Evolutionary conservation across 2,329 filamentous ascomycete genomes (phyloP), one percentile per base, ranked within the genome.

Genomic region (Cytospora mali): DNA sequence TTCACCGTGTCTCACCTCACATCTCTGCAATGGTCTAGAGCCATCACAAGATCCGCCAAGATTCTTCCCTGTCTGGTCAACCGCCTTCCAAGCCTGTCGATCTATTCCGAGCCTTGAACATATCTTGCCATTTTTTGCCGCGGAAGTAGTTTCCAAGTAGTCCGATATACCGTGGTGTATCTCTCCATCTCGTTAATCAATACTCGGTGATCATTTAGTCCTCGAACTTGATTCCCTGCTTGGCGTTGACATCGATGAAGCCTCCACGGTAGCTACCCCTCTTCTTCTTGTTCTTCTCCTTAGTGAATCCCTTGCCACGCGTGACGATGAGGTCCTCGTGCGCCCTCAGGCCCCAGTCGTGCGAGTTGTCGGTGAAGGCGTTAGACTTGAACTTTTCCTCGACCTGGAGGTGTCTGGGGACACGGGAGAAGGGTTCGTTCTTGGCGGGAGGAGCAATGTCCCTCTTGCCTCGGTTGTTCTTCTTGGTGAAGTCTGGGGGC

Each of bases 231-330:
- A 97, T 90, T 63, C 91, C 90, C 77, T 94, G 93, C 67, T 90
- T 89, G 23, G 88, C 87, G 16, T 83, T 78, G 58, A 94, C 90
- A 74, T 99, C 93, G 71, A 99, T 96, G 58, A 84, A 77, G 7
- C 95, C 95, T 51, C 95, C 95, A 54, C 90, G 88, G 82, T 97
- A 99, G 68, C 89, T 92, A 56, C 95, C 95, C 70, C 88, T 84
- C 84, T 93, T 93, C 84, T 93, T 95, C 84, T 99, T 99, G 80
- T 99, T 99, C 88, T 99, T 99, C 81, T 98, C 95, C 82, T 99
- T 99, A 64, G 94, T 98, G 79, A 99, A 99, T 4, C 92, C 93
- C 80, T 97, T 98, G 71, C 95, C 95, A 75, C 90, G 92, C 33
- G 94, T 98, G 46, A 97, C 85, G 55, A 93, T 91, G 66, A 99